A percentile compares a stretch with the other conserved stretches of the same genome.
Conservation (phyloP, 2,329 filamentous ascomycete genomes). For the Verticillium tricorpus region DNA sequence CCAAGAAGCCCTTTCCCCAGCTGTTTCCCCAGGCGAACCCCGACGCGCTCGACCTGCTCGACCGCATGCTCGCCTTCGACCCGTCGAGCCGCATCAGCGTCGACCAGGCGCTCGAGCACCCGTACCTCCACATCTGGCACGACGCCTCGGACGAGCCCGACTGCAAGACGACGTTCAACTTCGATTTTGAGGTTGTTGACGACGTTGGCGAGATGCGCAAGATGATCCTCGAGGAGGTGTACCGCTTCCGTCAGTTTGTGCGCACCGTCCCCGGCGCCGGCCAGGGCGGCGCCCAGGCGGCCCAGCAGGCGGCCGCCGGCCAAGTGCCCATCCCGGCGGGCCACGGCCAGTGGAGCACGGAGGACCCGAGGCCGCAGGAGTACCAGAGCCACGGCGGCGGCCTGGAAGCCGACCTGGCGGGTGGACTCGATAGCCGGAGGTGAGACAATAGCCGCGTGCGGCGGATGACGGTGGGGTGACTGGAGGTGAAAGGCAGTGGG, state of each 20-base stretch:
- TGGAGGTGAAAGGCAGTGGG: background rate
- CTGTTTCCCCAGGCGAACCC: constrained; percentile 95
- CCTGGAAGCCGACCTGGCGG: constrained; percentile 56
- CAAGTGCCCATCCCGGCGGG: constrained; percentile 50
- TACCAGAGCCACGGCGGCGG: constrained; percentile 43
- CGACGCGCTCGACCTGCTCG: constrained; percentile 89
- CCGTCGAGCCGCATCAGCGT: constrained; percentile 90
- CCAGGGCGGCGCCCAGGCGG: constrained; percentile 22
- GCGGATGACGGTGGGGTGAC: constrained; percentile 12
- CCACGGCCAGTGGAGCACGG: constrained; percentile 51
- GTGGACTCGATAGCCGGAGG: constrained; percentile 47
- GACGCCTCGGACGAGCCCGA: constrained; percentile 93
- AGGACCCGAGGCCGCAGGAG: constrained; percentile 58
- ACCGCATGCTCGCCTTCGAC: constrained; percentile 97
- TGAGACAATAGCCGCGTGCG: background rate
- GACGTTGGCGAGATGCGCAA: constrained; percentile 92
- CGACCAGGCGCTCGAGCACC: constrained; percentile 92
- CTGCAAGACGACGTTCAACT: constrained; percentile 93
- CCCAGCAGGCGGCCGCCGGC: constrained; percentile 31
- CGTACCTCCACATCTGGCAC: constrained; percentile 97
- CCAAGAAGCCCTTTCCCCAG: constrained; percentile 82
- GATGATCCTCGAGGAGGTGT: constrained; percentile 96
- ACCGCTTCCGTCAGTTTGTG: constrained; percentile 68
- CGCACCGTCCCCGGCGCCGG: constrained; percentile 42
- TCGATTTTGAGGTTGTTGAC: constrained; percentile 96